Percentiles rank a stretch among this genome's conserved stretches.
These are phyloP conservation scores for Trypanosoma mega DNA, from an alignment of 208 protist species.

Conservation along the genomic window DNA sequence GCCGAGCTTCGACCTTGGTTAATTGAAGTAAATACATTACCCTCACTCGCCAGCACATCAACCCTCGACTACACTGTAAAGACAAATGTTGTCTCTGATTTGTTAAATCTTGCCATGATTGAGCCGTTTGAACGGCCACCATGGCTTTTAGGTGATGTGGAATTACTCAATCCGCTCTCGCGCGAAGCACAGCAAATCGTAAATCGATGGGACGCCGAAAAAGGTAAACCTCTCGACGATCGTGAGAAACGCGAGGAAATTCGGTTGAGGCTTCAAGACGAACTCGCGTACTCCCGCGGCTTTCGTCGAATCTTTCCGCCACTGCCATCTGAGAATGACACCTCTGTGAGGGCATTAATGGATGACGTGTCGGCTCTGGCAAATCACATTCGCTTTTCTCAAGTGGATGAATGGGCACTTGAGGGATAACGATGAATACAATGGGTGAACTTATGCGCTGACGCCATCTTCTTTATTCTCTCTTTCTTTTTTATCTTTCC, in stretches of 20 bases:
- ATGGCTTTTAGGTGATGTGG: slow-evolving; percentile 16
- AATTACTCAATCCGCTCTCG: slow-evolving; percentile 17
- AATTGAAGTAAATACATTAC: slow-evolving; percentile 92
- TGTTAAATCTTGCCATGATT: slow-evolving; percentile 85
- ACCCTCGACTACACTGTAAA: slow-evolving; percentile 88
- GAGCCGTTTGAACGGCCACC: slow-evolving; percentile 67
- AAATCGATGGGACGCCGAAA: slow-evolving; percentile 3
- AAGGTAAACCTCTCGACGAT: slow-evolving; percentile 2
- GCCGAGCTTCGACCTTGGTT: slow-evolving; percentile 66
- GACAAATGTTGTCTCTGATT: slow-evolving; percentile 79
- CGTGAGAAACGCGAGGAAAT: slow-evolving; percentile 47
- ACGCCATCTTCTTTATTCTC: slow-evolving; percentile 2
- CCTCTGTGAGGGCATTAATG: slow-evolving; percentile 1
- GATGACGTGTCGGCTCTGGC: slow-evolving; percentile 16
- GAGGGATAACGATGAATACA: slow-evolving; percentile 19
- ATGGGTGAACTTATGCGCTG: not conserved
- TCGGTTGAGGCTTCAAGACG: slow-evolving; percentile 52
- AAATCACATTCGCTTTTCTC: slow-evolving; percentile 16
- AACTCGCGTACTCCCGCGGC: slow-evolving; percentile 59
- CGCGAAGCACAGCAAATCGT: slow-evolving; percentile 14
- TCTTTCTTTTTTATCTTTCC: slow-evolving; percentile 8
- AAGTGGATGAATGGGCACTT: slow-evolving; percentile 31
- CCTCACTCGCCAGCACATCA: slow-evolving; percentile 87
- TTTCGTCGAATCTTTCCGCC: slow-evolving; percentile 86
- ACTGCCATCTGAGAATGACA: not conserved